phyloP scores from a whole-genome alignment of 2,329 filamentous ascomycete species.

The Metarhizium album region DNA sequence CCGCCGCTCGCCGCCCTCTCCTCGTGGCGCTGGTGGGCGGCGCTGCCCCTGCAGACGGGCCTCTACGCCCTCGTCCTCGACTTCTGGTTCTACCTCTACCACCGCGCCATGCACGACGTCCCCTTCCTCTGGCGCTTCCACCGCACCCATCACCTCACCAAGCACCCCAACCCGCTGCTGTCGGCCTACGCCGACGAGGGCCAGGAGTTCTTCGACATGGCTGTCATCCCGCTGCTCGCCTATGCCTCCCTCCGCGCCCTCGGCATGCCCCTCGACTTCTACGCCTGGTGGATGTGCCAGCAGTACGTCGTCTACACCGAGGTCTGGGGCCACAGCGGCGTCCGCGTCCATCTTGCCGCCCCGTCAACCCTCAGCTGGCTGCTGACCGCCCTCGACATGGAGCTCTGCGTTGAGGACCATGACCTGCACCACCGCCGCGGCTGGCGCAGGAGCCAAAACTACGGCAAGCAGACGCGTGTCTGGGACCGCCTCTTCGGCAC shows the following conservation, averaged over 20 bases:
- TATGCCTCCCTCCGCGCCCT: slow-evolving; percentile 20
- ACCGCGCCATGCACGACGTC: slow-evolving; percentile 29
- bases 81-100: slow-evolving; percentile 31
- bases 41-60: slow-evolving; percentile 25
- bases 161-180: slow-evolving; percentile 25
- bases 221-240: slow-evolving; percentile 26
- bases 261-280: slow-evolving; percentile 32
- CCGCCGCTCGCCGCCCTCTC: slow-evolving; percentile 7
- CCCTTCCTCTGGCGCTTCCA: slow-evolving; percentile 30
- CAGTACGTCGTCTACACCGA: slow-evolving; percentile 30
- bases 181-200: slow-evolving; percentile 26
- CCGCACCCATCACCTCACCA: slow-evolving; percentile 33
- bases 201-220: slow-evolving; percentile 31
- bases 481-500: slow-evolving; percentile 28
- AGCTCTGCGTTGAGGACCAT: slow-evolving; percentile 31
- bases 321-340: slow-evolving; percentile 26
- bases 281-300: slow-evolving; percentile 35
- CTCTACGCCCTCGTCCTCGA: slow-evolving; percentile 19
- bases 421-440: slow-evolving; percentile 27
- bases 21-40: slow-evolving; percentile 16
- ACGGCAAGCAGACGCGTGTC: slow-evolving; percentile 12
- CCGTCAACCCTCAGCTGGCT: slow-evolving; percentile 23
- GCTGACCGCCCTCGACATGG: slow-evolving; percentile 20
- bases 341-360: slow-evolving; percentile 24
- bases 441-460: slow-evolving; percentile 25